A percentile compares a stretch with the other conserved stretches of the same genome.
Conservation (phyloP, 805 yeast genomes). For the Candida nitratophila region DNA sequence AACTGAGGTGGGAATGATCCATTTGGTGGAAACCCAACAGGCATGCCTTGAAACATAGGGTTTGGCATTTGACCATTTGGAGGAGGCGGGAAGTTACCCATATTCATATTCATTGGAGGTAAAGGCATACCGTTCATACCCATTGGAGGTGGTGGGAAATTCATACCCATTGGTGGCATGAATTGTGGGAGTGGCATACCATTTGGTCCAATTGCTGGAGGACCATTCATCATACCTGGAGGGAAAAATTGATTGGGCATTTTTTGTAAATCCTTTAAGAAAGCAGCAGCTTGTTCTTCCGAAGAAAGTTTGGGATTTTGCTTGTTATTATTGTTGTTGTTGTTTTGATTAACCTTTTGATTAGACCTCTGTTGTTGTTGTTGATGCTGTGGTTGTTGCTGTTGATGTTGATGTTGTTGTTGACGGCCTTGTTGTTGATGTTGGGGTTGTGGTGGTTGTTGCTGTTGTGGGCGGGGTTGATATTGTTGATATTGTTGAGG, state of each 20-base stretch:
- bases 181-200: background rate
- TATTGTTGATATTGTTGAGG: conserved; percentile 5
- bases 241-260: conserved; percentile 1
- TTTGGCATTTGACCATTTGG: conserved; percentile 1
- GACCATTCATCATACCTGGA: background rate
- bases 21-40: background rate
- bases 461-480: conserved; percentile 3
- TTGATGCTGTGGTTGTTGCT: conserved; percentile 4
- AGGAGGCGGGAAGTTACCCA: background rate
- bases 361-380: conserved; percentile 1
- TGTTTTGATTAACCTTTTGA: conserved; percentile 1
- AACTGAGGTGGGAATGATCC: conserved; percentile 2
- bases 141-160: background rate
- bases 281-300: background rate
- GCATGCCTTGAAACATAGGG: conserved; percentile 3
- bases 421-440: conserved; percentile 1
- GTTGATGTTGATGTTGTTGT: conserved; percentile 2
- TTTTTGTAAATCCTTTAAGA: background rate
- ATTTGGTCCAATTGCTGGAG: conserved; percentile 2
- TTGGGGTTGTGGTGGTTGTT: conserved; percentile 4
- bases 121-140: conserved; percentile 1
- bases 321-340: background rate
- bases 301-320: conserved; percentile 2
- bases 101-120: background rate
- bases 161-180: background rate